These are phyloP conservation scores for Leccinum subtestaceum DNA, from an alignment of 768 basidiomycete genomes.

Conservation along the genomic window DNA sequence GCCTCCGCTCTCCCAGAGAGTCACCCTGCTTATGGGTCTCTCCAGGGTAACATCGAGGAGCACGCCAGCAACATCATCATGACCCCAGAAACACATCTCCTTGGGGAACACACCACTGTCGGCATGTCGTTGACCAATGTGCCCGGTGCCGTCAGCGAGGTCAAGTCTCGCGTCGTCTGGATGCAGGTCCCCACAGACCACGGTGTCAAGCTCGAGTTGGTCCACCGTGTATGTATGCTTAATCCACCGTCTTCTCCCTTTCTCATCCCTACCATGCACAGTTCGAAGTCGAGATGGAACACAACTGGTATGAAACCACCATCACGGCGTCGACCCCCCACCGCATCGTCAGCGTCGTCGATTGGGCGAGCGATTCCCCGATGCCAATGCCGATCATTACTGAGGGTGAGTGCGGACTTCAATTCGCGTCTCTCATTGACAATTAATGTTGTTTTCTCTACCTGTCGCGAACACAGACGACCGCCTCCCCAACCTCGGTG, in stretches of 20 bases:
- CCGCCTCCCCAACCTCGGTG: no score
- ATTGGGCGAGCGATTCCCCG: constrained; percentile 87
- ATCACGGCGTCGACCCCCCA: constrained; percentile 75
- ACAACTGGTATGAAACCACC: constrained; percentile 95
- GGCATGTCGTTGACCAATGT: constrained; percentile 37
- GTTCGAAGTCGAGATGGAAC: constrained; percentile 76
- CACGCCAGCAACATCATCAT: constrained; percentile 42
- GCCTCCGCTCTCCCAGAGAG: no score
- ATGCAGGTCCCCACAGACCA: constrained; percentile 72
- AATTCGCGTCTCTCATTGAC: no score
- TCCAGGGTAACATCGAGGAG: no score
- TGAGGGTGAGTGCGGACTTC: constrained; percentile 16
- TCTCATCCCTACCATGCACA: background rate
- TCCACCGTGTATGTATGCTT: background rate
- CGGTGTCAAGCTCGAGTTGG: constrained; percentile 40
- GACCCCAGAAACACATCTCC: constrained; percentile 29
- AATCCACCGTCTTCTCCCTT: background rate
- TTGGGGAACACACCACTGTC: constrained; percentile 37
- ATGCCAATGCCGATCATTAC: constrained; percentile 28
- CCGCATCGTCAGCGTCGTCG: constrained; percentile 83
- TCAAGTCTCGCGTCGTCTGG: constrained; percentile 78
- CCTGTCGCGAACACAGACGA: no score
- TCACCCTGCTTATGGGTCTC: no score
- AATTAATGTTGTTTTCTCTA: no score
- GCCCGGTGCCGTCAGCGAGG: constrained; percentile 76